Evolutionary conservation across 2,329 filamentous ascomycete genomes (phyloP), one percentile per base, ranked within the genome.

Genomic region (Penicillium sp.): DNA sequence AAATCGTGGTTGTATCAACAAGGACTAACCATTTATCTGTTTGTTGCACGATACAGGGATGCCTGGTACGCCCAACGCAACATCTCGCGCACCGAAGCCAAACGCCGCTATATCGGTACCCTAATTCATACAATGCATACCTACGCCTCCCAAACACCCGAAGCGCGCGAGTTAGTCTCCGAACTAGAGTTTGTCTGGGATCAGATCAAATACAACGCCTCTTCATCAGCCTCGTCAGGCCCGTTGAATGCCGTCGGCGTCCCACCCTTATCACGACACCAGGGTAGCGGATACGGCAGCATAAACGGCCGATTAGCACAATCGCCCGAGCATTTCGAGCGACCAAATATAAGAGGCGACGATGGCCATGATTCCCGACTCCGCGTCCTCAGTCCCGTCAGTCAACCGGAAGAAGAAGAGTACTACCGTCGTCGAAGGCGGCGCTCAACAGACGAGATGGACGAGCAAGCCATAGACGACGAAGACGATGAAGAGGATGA

Each of bases 121-220:
- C 79, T 99, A 54, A 96, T 99, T 71, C 88, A 93, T 64, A 97
- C 92, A 1, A 97, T 99, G 92, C 92, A 97, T 77, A 84, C 86
- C 68, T 97, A 96, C 77, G 94, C 94, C 43, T 94, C 82, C 36
- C 82, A 88, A 33, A 97, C 91, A 0, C 67, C 74, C 42, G 91
- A 96, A 69, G 91, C 91, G 7, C 83, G 87, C 53, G 92, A 96
- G 73, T 81, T 99, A 32, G 92, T 97, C 30, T 82, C 86, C 8
- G 94, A 99, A 72, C 84, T 99, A n/a, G 94, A 99, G 74, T 99
- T 97, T 65, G 93, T 99, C 32, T 99, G 94, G 94, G 91, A 97
- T 63, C 94, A 97, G 71, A 93, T 99, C 63, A 96, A 94, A 72
- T 88, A 88, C 62, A 97, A 93, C 64, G 84, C 80, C 7, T 72